Evolutionary conservation across 345 rosid species (phyloP).

Genomic region (Lenwebbia sp.): DNA sequence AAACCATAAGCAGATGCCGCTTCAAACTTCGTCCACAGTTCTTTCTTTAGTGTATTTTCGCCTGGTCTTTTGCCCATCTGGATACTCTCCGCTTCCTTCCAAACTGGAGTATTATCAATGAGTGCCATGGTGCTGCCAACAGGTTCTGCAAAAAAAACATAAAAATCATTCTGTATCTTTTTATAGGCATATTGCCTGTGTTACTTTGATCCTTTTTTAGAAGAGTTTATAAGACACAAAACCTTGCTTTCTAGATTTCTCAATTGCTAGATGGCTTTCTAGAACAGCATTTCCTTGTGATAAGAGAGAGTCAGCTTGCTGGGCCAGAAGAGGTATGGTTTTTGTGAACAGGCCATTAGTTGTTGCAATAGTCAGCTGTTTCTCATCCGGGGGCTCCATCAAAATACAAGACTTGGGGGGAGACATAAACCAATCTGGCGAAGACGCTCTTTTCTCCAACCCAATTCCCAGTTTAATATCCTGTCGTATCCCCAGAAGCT

Average conservation of each 20-base stretch:
- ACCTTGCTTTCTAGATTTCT: background rate
- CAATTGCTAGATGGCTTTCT: background rate
- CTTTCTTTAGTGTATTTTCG: slow-evolving; percentile 87
- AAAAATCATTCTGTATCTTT: background rate
- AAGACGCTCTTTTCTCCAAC: slow-evolving; percentile 38
- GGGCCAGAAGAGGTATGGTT: background rate
- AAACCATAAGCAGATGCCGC: slow-evolving; percentile 43
- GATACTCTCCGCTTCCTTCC: slow-evolving; percentile 45
- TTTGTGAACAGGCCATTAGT: slow-evolving; percentile 1
- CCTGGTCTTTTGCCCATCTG: slow-evolving; percentile 54
- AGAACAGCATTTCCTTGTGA: background rate
- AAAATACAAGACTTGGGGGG: slow-evolving; percentile 83
- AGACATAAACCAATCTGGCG: slow-evolving; percentile 78
- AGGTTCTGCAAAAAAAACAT: slow-evolving; percentile 5
- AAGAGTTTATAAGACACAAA: background rate
- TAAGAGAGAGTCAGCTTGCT: background rate
- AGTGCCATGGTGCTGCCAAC: slow-evolving; percentile 8
- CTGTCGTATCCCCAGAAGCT: slow-evolving; percentile 51
- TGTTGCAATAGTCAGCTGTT: slow-evolving; percentile 8
- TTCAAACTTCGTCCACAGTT: slow-evolving; percentile 90
- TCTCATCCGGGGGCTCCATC: slow-evolving; percentile 51
- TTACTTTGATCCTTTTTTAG: background rate
- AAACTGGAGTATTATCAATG: slow-evolving; percentile 53
- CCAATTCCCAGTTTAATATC: slow-evolving; percentile 24
- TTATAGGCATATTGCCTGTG: background rate